Evolutionary conservation across 139 green algal species (phyloP).

Genomic region (Zygnema cylindricum): DNA sequence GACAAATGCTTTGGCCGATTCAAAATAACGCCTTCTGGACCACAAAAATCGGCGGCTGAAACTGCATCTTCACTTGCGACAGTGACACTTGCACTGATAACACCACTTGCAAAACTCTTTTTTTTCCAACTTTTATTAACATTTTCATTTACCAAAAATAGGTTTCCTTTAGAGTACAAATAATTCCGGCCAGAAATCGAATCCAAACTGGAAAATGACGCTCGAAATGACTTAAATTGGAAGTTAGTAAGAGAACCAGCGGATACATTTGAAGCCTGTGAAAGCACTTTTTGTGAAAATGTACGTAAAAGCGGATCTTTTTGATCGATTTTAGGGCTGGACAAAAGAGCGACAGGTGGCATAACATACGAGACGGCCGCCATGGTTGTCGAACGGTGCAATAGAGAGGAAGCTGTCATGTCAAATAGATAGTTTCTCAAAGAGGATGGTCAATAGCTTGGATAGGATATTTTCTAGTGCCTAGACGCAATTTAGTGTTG

Average conservation of each 20-base stretch:
- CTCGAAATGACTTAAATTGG: neutral
- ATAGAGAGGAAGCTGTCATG: neutral
- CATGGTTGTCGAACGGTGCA: neutral
- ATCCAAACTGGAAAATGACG: neutral
- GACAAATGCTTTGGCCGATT: neutral
- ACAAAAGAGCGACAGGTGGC: neutral
- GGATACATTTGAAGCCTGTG: neutral
- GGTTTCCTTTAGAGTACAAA: neutral
- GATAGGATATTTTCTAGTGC: too few species aligned
- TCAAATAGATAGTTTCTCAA: neutral
- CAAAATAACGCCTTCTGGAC: slow-evolving; percentile 49
- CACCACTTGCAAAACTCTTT: neutral
- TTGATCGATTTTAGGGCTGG: too few species aligned
- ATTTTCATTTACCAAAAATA: neutral
- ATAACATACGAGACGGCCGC: neutral
- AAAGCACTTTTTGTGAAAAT: neutral
- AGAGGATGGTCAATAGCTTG: too few species aligned
- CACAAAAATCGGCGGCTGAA: slow-evolving; percentile 48
- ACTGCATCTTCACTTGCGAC: neutral
- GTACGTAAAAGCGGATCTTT: neutral
- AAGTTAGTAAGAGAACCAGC: neutral
- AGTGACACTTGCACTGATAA: neutral
- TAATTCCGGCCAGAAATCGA: too few species aligned
- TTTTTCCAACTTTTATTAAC: neutral
- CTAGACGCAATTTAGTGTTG: too few species aligned